phyloP scores from a whole-genome alignment of 2,329 filamentous ascomycete species.

The Diaporthe sp. region DNA sequence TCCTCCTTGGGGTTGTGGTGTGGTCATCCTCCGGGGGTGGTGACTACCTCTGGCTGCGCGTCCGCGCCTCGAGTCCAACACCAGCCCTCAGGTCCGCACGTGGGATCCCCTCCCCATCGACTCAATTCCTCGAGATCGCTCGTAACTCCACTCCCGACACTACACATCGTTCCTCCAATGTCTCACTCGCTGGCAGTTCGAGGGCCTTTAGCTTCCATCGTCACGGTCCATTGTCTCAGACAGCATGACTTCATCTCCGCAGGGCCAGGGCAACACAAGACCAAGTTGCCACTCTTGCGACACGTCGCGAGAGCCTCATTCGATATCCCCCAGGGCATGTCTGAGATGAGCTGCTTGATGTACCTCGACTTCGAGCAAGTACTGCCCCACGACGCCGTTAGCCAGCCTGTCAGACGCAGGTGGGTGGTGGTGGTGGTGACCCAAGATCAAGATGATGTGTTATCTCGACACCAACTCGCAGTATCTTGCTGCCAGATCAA shows the following conservation, averaged over 20 bases:
- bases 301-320: slow-evolving; percentile 29
- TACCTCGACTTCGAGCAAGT: slow-evolving; percentile 27
- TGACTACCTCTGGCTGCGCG: slow-evolving; percentile 3
- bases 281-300: neutral
- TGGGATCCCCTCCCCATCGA: slow-evolving; percentile 1
- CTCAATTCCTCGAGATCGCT: slow-evolving; percentile 15
- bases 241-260: slow-evolving; percentile 33
- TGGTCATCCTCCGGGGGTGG: slow-evolving; percentile 4
- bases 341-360: neutral
- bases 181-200: slow-evolving; percentile 36
- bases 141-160: neutral
- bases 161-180: slow-evolving; percentile 18
- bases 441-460: slow-evolving; percentile 19
- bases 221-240: slow-evolving; percentile 29
- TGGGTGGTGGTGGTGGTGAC: neutral
- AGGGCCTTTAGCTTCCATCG: slow-evolving; percentile 2
- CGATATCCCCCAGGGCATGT: neutral
- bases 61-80: neutral
- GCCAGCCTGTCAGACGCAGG: neutral
- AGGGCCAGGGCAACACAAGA: slow-evolving; percentile 29
- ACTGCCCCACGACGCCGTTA: neutral
- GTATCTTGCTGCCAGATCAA: neutral
- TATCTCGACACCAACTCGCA: neutral
- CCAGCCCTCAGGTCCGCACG: slow-evolving; percentile 4
- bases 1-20: neutral